Evolutionary conservation across 768 basidiomycete species (phyloP), one percentile per base, ranked within the genome.

Genomic region (Psilocybe azurescens): DNA sequence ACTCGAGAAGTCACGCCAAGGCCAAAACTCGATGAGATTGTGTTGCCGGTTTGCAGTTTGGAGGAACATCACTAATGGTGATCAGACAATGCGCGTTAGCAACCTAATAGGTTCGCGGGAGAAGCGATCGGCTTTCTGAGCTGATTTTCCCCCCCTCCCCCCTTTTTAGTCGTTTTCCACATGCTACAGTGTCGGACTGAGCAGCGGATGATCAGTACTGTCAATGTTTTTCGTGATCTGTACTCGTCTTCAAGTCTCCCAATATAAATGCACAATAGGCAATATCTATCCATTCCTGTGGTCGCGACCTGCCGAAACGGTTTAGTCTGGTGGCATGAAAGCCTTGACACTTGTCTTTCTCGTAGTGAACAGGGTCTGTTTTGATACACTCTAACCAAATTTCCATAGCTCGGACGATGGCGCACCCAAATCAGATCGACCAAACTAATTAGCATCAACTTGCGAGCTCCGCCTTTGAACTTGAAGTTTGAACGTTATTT

Each of bases 31-130:
- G 33, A 11, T 36, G 33, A 36, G 33, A 11, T 36, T 36, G 33
- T 36, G 14, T 44, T 13, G 14, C 11, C n/a, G 14, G 41, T 44
- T 44, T 44, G 11, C 41, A 8, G 41, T 36, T 36, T 36, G 33
- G 11, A 36, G 6, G 33, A 36, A 36, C 33, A 24, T 24, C 24
- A 24, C 33, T 11, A 11, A 36, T 36, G 33, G 11, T 36, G 6
- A 3, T 28, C 28, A 10, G 48, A 49, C 13, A 38, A 5, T 48
- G 46, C 56, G n/a, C 24, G 53, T 38, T 36, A 20, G 58, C n/a
- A 49, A 30, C 32, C 46, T 55, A 53, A 55, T 36, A 63, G 57
- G 57, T 59, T 63, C 62, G 62, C 62, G 62, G 62, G 62, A 63
- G 62, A 63, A 63, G 57, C 57, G 33, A 16, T 18, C 2, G 3